These are phyloP conservation scores for Nothopassalora personata DNA, from an alignment of 2,329 filamentous ascomycete genomes.

Conservation along the genomic window DNA sequence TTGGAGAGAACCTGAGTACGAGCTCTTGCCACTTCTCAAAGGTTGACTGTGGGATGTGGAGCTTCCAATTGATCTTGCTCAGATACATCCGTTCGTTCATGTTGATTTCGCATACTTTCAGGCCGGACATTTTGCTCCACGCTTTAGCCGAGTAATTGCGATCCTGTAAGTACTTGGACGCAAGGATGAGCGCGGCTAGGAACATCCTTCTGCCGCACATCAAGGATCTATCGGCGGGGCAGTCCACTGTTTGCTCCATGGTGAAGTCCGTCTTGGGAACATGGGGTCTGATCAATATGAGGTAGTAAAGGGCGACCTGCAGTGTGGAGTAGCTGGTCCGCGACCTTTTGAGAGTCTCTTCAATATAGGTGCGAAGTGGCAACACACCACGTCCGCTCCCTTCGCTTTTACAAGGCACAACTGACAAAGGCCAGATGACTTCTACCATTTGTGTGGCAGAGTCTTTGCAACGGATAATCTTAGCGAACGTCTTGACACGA, in stretches of 20 bases:
- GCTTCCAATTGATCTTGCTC: constrained; percentile 82
- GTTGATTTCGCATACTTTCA: constrained; percentile 90
- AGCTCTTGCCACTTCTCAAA: constrained; percentile 95
- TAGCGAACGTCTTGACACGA: constrained; percentile 32
- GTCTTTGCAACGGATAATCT: constrained; percentile 53
- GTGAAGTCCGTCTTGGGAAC: constrained; percentile 80
- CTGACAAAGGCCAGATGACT: constrained; percentile 91
- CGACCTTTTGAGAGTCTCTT: constrained; percentile 91
- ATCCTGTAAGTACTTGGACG: constrained; percentile 96
- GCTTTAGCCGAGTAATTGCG: constrained; percentile 95
- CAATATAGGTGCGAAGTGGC: constrained; percentile 90
- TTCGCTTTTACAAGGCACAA: constrained; percentile 69
- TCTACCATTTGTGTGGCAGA: constrained; percentile 96
- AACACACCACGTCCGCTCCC: constrained; percentile 68
- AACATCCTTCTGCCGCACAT: constrained; percentile 98
- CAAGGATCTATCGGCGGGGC: constrained; percentile 68
- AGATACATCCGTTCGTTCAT: constrained; percentile 93
- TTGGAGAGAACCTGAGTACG: constrained; percentile 75
- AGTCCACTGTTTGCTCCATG: constrained; percentile 74
- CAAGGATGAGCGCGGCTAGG: constrained; percentile 85
- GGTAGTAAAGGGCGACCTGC: constrained; percentile 92
- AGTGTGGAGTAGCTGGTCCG: constrained; percentile 96
- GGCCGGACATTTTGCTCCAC: constrained; percentile 98
- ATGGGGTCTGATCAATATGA: constrained; percentile 87
- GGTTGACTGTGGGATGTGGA: constrained; percentile 82